Percentiles rank a stretch among this genome's conserved stretches.
These are phyloP conservation scores for Corniculantispora saksenae DNA, from an alignment of 2,329 filamentous ascomycete genomes.

Conservation along the genomic window DNA sequence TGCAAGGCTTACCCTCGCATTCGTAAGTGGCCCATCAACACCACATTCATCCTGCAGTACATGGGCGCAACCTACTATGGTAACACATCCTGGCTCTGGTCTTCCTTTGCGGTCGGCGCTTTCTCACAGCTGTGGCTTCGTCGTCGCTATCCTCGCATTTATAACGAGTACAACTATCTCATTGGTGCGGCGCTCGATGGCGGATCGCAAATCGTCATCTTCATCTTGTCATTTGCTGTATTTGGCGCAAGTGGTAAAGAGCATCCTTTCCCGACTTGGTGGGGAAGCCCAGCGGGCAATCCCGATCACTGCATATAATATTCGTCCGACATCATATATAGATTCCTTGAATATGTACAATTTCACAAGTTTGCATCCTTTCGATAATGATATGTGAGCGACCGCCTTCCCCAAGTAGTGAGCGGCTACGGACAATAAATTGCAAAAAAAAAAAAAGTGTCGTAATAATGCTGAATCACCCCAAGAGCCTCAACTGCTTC, in stretches of 20 bases:
- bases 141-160: constrained; percentile 26
- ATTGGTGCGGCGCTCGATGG: constrained; percentile 31
- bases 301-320: constrained; percentile 23
- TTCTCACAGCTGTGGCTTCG: constrained; percentile 32
- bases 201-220: constrained; percentile 30
- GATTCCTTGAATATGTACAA: background rate
- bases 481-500: constrained; percentile 4
- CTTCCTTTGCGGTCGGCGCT: constrained; percentile 35
- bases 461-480: background rate
- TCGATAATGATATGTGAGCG: too few species aligned
- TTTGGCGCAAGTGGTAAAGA: constrained; percentile 26
- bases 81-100: constrained; percentile 36
- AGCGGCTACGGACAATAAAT: background rate
- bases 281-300: constrained; percentile 24
- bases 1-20: constrained; percentile 28
- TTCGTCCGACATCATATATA: background rate
- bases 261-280: constrained; percentile 26
- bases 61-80: constrained; percentile 43
- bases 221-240: constrained; percentile 30
- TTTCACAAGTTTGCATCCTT: background rate
- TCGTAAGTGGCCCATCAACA: constrained; percentile 36
- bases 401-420: too few species aligned
- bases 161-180: constrained; percentile 32
- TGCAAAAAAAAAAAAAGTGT: background rate
- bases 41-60: constrained; percentile 42